Evolutionary conservation across 306 rosid genomes (phyloP).

Genomic region (Luffa acutangula): DNA sequence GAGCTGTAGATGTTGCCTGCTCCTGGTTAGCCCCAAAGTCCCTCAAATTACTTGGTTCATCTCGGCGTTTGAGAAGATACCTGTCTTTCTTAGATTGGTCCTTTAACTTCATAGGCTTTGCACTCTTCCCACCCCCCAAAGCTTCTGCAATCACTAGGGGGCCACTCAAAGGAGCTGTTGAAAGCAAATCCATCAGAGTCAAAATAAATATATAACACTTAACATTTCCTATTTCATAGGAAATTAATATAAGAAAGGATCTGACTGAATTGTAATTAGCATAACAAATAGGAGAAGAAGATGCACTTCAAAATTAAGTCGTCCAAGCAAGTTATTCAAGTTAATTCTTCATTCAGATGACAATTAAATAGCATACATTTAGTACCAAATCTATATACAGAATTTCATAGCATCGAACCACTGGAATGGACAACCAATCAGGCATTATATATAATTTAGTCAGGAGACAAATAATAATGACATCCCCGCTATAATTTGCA

Average conservation of each 20-base stretch:
- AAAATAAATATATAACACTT: background rate
- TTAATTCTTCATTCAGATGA: background rate
- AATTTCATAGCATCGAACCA: background rate
- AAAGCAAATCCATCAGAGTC: slow-evolving; percentile 26
- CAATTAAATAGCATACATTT: background rate
- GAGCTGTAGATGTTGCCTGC: slow-evolving; percentile 27
- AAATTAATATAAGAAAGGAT: background rate
- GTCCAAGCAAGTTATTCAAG: background rate
- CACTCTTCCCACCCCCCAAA: slow-evolving; percentile 49
- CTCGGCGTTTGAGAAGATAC: slow-evolving; percentile 86
- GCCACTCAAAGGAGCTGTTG: slow-evolving; percentile 91
- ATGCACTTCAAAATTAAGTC: background rate
- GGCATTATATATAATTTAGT: background rate
- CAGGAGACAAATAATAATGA: background rate
- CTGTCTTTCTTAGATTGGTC: slow-evolving; percentile 68
- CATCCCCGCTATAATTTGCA: background rate
- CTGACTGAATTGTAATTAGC: background rate
- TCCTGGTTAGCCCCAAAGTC: slow-evolving; percentile 11
- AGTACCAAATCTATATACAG: background rate
- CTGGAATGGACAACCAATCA: background rate
- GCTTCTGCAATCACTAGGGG: slow-evolving; percentile 85
- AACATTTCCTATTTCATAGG: background rate
- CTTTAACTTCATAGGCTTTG: slow-evolving; percentile 59
- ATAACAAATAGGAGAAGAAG: background rate
- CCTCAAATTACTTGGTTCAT: slow-evolving; percentile 33